Evolutionary conservation across 495 filamentous ascomycete genomes (phyloP).

Genomic region (Aspergillus conjunctus): DNA sequence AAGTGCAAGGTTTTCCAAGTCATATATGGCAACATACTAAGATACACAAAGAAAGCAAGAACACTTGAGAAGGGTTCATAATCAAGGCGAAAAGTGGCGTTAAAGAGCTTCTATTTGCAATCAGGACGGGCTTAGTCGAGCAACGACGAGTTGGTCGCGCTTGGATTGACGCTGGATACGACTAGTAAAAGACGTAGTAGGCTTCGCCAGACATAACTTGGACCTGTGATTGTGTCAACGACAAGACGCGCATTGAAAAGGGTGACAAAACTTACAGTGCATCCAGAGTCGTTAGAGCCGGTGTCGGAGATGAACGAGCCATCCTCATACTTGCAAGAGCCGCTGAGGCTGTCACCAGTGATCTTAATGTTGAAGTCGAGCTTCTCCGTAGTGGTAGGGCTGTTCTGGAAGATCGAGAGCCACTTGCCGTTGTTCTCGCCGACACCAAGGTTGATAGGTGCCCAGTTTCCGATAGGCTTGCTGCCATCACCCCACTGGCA

Average conservation of each 20-base stretch:
- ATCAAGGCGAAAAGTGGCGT: slow-evolving; percentile 21
- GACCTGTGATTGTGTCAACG: slow-evolving; percentile 37
- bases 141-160: slow-evolving; percentile 14
- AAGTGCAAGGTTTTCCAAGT: slow-evolving; percentile 36
- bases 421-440: slow-evolving; percentile 73
- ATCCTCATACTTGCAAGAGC: slow-evolving; percentile 69
- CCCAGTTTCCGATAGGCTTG: slow-evolving; percentile 75
- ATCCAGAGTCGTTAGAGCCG: slow-evolving; percentile 56
- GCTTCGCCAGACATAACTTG: slow-evolving; percentile 49
- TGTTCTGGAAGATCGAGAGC: slow-evolving; percentile 79
- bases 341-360: slow-evolving; percentile 62
- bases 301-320: slow-evolving; percentile 55
- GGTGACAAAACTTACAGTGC: slow-evolving; percentile 58
- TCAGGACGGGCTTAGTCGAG: slow-evolving; percentile 20
- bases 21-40: slow-evolving; percentile 43
- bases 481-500: slow-evolving; percentile 78
- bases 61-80: slow-evolving; percentile 23
- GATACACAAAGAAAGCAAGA: slow-evolving; percentile 46
- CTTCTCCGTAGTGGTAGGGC: slow-evolving; percentile 58
- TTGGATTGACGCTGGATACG: slow-evolving; percentile 9
- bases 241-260: neutral
- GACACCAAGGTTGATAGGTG: slow-evolving; percentile 85
- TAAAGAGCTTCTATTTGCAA: slow-evolving; percentile 26
- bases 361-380: slow-evolving; percentile 78
- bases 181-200: slow-evolving; percentile 48